Evolutionary conservation across 352 stramenopile genomes (phyloP), one percentile per base, ranked within the genome.

Genomic region (Phytophthora agathidicida): DNA sequence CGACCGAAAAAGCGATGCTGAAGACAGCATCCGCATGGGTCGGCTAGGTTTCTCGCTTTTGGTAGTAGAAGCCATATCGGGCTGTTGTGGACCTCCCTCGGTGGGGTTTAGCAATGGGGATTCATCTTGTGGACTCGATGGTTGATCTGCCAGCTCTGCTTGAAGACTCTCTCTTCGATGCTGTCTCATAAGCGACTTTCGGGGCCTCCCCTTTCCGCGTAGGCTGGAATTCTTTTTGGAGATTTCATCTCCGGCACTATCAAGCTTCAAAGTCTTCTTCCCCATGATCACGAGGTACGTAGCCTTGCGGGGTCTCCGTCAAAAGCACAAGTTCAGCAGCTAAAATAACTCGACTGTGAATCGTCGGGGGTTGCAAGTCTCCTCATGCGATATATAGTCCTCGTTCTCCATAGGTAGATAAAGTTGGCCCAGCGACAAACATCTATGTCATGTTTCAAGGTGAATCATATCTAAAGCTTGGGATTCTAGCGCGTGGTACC

Each of bases 51-150:
- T 60, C 1, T 48, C 43, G 3, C 8, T 10, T 31, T 57, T 51
- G 31, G 8, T 23, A 13, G 3, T 41, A 1, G 20, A 14, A 14
- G 35, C 3, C n/a, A 2, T 35, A 8, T 6, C 37, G 5, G 19
- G 20, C 20, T 51, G 38, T 26, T 35, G 14, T 26, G n/a, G 9
- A 19, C 7, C n/a, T 7, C 53, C 23, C 16, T 46, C n/a, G n/a
- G 58, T 35, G 14, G 50, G 58, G 17, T 70, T 37, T 11, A 89
- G 50, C 8, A 86, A 41, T 3, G 75, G 68, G 1, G 77, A 68
- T 23, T 84, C 71, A 5, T 61, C 71, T 11, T 65, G 48, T 5
- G 75, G 65, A 46, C 41, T 70, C 17, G 50, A 37, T 10, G 32
- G 47, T 52, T 57, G 20, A 0, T 60, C 45, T 7, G 38, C 10